Evolutionary conservation across 345 rosid genomes (phyloP).

Genomic region (Kernera saxatilis): DNA sequence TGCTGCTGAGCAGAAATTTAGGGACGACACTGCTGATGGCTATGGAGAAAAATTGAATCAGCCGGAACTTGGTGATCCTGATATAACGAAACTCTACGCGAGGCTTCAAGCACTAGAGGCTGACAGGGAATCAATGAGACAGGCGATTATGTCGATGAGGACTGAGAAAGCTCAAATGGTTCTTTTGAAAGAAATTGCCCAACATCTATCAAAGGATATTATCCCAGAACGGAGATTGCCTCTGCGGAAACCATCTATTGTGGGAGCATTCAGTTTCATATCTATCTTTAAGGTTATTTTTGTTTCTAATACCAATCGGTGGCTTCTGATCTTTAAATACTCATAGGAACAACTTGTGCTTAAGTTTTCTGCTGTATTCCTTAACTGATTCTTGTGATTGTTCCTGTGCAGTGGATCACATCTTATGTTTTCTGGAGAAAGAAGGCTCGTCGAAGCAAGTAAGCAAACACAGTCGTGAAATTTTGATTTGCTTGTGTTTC

Average conservation of each 20-base stretch:
- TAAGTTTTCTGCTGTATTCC: not conserved
- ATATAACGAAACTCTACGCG: conserved; percentile 66
- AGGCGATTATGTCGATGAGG: conserved; percentile 84
- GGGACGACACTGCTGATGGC: conserved; percentile 37
- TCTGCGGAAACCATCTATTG: conserved; percentile 42
- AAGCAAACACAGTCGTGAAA: conserved; percentile 31
- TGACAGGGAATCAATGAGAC: conserved; percentile 98
- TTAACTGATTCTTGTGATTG: not conserved
- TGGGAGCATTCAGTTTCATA: conserved; percentile 45
- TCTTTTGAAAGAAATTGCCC: conserved; percentile 90
- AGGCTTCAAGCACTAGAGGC: conserved; percentile 99
- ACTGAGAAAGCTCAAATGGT: conserved; percentile 88
- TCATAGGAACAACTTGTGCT: not conserved
- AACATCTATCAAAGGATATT: conserved; percentile 70
- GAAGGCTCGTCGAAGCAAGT: conserved; percentile 80
- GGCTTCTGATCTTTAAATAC: not conserved
- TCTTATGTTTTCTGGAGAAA: conserved; percentile 76
- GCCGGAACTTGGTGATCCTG: conserved; percentile 64
- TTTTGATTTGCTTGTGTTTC: conserved; percentile 1
- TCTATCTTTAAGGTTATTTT: conserved; percentile 65
- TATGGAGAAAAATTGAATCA: conserved; percentile 36
- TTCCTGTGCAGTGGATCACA: conserved; percentile 56
- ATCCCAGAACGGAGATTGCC: conserved; percentile 47
- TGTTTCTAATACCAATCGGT: not conserved
- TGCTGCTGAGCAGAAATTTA: conserved; percentile 5